phyloP scores from a whole-genome alignment of 2,329 filamentous ascomycete species.

The Alternaria hordeiaustralica region DNA sequence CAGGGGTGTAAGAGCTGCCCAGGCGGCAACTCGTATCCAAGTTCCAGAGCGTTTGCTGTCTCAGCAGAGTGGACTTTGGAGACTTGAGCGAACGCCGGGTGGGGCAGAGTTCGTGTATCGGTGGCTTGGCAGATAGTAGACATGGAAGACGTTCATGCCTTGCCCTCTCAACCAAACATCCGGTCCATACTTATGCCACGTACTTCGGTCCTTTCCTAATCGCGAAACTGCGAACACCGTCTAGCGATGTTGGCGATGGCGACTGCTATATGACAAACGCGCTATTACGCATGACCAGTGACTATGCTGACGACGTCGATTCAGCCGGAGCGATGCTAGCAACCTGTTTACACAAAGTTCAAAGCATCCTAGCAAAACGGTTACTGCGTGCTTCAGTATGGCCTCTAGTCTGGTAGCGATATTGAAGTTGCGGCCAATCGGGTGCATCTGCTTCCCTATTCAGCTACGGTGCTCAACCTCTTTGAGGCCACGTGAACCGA shows the following conservation, averaged over 20 bases:
- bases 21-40: neutral
- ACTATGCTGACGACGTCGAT: neutral
- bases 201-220: neutral
- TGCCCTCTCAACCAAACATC: neutral
- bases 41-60: neutral
- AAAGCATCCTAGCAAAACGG: neutral
- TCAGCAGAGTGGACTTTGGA: neutral
- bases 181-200: neutral
- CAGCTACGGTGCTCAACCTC: conserved; percentile 3
- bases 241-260: neutral
- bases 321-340: neutral
- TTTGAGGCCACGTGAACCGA: conserved; percentile 6
- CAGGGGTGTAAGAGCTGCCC: neutral
- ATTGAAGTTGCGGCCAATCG: conserved; percentile 18
- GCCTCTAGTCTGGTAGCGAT: neutral
- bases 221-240: neutral
- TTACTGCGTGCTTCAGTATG: neutral
- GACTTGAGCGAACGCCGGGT: neutral
- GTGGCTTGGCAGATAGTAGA: conserved; percentile 3
- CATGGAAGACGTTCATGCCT: conserved; percentile 1
- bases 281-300: neutral
- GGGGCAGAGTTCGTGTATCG: neutral
- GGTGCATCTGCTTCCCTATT: conserved; percentile 1
- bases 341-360: neutral
- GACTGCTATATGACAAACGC: conserved; percentile 1